Evolutionary conservation across 176 grass and related monocot genomes (phyloP).

Genomic region (Hordeum vulgare): DNA sequence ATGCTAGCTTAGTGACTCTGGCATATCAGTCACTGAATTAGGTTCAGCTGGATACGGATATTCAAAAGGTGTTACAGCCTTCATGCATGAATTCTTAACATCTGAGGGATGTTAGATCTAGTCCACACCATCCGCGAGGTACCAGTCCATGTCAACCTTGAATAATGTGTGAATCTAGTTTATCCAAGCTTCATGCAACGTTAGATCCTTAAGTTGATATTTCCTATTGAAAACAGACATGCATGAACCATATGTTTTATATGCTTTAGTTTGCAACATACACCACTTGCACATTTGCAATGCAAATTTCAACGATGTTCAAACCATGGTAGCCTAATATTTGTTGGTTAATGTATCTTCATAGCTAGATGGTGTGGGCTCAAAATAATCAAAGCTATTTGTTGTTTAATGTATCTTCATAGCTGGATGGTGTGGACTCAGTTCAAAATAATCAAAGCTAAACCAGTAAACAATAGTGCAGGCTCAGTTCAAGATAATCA

Average conservation of each 20-base stretch:
- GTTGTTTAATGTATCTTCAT: neutral
- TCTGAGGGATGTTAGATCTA: neutral
- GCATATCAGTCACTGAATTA: constrained; percentile 15
- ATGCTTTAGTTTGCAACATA: neutral
- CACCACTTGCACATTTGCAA: neutral
- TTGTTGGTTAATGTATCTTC: neutral
- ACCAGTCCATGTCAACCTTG: neutral
- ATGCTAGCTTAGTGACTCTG: neutral
- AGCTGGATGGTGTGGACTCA: neutral
- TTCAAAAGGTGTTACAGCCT: neutral
- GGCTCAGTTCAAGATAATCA: neutral
- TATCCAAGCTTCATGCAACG: neutral
- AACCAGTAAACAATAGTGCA: neutral
- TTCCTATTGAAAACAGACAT: neutral
- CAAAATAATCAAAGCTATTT: constrained; percentile 9
- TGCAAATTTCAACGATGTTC: neutral
- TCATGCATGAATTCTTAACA: constrained; percentile 5
- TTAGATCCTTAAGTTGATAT: neutral
- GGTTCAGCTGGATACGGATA: neutral
- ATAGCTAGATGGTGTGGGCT: neutral
- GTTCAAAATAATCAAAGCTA: constrained; percentile 9
- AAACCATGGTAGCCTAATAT: neutral
- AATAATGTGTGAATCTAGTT: neutral
- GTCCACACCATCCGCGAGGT: neutral
- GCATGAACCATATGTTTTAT: neutral